phyloP scores from a whole-genome alignment of 1,139 yeast genomes.

The Zygosaccharomyces sapae region DNA sequence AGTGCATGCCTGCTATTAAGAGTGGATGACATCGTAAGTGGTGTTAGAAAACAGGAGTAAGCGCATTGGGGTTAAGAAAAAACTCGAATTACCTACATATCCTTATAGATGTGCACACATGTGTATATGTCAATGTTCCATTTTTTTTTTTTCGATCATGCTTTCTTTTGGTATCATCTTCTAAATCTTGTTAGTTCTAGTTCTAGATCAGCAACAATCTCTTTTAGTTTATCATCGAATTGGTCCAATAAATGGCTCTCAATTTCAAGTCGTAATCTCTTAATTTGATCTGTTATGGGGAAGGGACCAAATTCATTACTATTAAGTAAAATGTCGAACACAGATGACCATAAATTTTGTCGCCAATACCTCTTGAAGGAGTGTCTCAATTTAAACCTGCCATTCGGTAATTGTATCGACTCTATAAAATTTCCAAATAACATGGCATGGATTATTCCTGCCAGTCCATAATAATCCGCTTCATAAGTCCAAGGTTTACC shows the following conservation, averaged over 20 bases:
- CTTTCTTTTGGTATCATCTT: conserved; percentile 7
- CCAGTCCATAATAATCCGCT: conserved; percentile 82
- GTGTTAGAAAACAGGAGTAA: conserved; percentile 59
- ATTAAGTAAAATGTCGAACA: conserved; percentile 64
- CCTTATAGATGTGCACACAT: conserved; percentile 3
- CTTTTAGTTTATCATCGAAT: conserved; percentile 21
- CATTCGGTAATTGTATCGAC: conserved; percentile 35
- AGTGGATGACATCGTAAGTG: conserved; percentile 96
- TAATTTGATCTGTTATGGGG: conserved; percentile 44
- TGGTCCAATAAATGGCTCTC: conserved; percentile 44
- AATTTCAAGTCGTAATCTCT: conserved; percentile 40
- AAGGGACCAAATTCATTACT: conserved; percentile 40
- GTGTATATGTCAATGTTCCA: conserved; percentile 6
- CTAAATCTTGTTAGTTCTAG: conserved; percentile 21
- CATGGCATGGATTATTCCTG: conserved; percentile 68
- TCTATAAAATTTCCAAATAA: conserved; percentile 65
- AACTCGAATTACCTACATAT: background rate
- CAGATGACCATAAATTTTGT: conserved; percentile 60
- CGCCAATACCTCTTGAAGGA: conserved; percentile 77
- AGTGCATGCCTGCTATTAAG: conserved; percentile 91
- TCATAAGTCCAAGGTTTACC: conserved; percentile 71
- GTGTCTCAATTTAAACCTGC: conserved; percentile 40
- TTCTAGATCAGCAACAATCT: conserved; percentile 25
- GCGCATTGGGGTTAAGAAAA: background rate
- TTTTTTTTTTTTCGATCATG: no score